Evolutionary conservation across 148 eudicot species (phyloP), one percentile per base, ranked within the genome.

Genomic region (Dysphania ambrosioides): DNA sequence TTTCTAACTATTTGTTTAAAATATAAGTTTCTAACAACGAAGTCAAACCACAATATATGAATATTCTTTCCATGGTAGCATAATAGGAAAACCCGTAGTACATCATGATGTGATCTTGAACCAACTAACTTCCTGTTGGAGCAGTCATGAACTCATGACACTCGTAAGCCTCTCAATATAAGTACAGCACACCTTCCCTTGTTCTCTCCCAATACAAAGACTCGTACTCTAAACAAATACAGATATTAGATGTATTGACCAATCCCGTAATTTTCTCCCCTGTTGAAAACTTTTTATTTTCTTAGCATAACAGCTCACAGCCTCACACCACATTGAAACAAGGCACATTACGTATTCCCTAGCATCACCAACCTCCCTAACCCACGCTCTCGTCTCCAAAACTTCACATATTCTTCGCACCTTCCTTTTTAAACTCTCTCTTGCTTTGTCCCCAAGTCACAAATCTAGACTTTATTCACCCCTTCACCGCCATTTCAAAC

Each of bases 361-460:
- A 23, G 13, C 75, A 72, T 72, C 74, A 74, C 16, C 15, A 18
- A 4, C 12, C 27, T 26, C 4, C 30, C 32, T 4, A n/a, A n/a
- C n/a, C n/a, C n/a, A n/a, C n/a, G n/a, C n/a, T n/a, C n/a, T n/a
- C 6, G 2, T 58, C 75, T 13, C 6, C 24, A 66, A 35, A 75
- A 65, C 16, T 35, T 49, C 49, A 36, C 77, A 16, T 34, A 13
- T 66, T 75, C 77, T 65, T 66, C 47, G 47, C 70, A 65, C 12
- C 32, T 31, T 65, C 62, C 21, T 26, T 34, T 64, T 51, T 57
- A 73, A 59, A 59, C 62, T 32, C 10, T 8, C 30, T 59, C 47
- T 15, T n/a, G n/a, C 77, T 65, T 66, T 15, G 23, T 75, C 51
- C 9, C 71, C 77, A 75, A 74, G 77, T 31, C 40, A 47, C 13